Conservation (phyloP, 345 rosid species). For the Heritiera littoralis region DNA sequence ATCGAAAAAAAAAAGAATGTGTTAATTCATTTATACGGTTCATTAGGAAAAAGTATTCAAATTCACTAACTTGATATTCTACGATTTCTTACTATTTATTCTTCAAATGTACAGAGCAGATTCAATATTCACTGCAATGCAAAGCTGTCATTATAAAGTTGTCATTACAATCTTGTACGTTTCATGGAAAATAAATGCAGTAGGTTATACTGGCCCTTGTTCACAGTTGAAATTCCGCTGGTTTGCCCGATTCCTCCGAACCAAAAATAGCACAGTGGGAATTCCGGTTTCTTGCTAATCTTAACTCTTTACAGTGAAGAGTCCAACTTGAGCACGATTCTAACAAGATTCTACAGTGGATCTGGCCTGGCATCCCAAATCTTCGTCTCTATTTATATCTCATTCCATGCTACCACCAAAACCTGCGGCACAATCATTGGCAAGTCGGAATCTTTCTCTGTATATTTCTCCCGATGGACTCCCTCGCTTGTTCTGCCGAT, state of each 20-base stretch:
- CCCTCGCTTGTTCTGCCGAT: slow-evolving; percentile 35
- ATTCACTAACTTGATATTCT: not conserved
- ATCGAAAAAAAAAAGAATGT: too few relatives aligned
- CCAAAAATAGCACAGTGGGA: too few relatives aligned
- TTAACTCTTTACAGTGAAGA: not conserved
- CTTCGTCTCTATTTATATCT: not conserved
- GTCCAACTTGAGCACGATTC: not conserved
- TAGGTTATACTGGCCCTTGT: too few relatives aligned
- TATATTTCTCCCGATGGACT: slow-evolving; percentile 12
- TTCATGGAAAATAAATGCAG: not conserved
- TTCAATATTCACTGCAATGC: too few relatives aligned
- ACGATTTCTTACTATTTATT: not conserved
- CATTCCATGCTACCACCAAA: not conserved
- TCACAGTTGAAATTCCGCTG: not conserved
- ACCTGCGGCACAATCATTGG: not conserved
- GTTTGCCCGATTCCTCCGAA: not conserved
- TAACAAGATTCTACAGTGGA: too few relatives aligned
- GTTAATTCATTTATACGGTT: not conserved
- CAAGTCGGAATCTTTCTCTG: not conserved
- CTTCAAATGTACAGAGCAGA: too few relatives aligned
- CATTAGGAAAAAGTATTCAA: not conserved
- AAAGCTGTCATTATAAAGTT: too few relatives aligned
- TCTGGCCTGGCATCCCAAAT: not conserved
- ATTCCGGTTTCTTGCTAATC: too few relatives aligned
- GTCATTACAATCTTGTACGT: too few relatives aligned